Conservation (phyloP, 768 basidiomycete genomes). For the Tubosaeta brunneosetosa region DNA sequence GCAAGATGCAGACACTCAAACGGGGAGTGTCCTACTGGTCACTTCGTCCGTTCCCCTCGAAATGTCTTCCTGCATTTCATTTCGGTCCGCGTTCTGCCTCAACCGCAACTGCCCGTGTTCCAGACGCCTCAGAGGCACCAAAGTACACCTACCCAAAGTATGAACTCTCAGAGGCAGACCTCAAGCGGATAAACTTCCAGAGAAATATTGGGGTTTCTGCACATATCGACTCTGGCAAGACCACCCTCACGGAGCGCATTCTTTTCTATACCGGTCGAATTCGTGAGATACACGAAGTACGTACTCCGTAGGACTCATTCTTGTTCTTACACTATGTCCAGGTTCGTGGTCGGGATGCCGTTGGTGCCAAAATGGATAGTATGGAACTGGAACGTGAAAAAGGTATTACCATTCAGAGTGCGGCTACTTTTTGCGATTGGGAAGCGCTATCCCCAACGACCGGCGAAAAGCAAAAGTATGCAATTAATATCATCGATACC, state of each 20-base stretch:
- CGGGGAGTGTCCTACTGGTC: slow-evolving; percentile 24
- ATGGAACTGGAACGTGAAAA: slow-evolving; percentile 99
- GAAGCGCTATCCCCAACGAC: slow-evolving; percentile 58
- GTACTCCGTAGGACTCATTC: slow-evolving; percentile 20
- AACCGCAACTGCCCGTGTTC: slow-evolving; percentile 33
- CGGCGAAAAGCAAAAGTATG: slow-evolving; percentile 72
- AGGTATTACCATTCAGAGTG: slow-evolving; percentile 98
- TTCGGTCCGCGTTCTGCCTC: slow-evolving; percentile 38
- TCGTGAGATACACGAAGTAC: slow-evolving; percentile 91
- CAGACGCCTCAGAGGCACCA: slow-evolving; percentile 5
- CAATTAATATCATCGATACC: slow-evolving; percentile 98
- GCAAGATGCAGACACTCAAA: slow-evolving; percentile 24
- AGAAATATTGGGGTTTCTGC: slow-evolving; percentile 96
- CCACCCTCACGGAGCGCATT: slow-evolving; percentile 93
- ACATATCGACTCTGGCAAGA: slow-evolving; percentile 97
- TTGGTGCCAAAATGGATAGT: slow-evolving; percentile 99
- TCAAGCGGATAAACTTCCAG: slow-evolving; percentile 62
- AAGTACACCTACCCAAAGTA: slow-evolving; percentile 34
- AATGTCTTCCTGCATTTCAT: background rate
- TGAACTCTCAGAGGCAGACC: slow-evolving; percentile 61
- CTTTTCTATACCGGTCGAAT: slow-evolving; percentile 96
- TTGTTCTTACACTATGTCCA: slow-evolving; percentile 23
- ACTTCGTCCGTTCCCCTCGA: slow-evolving; percentile 7
- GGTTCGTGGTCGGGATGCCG: slow-evolving; percentile 91
- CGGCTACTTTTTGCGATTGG: slow-evolving; percentile 99